Base-by-base conservation (phyloP, 1,284 basidiomycete species). In the Cronartium ribicola region DNA sequence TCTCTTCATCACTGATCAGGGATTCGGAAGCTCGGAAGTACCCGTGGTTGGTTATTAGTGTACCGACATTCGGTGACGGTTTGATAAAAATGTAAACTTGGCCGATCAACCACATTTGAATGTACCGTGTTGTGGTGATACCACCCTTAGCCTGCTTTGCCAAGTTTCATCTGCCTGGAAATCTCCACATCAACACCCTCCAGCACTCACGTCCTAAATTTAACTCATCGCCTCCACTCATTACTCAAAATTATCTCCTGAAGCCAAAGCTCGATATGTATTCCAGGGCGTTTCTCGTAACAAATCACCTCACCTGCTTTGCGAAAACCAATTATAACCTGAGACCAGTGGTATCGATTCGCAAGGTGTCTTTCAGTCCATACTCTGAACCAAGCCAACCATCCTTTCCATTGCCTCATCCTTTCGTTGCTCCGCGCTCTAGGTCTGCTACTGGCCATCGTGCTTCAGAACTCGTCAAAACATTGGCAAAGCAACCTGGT, bases 291-390 rank as follows among this genome's bases (percentile, higher is more conserved):
- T 55, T 55, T 20, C 51, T 55, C 29, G 5, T 22, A 20, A 2
- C 17, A 55, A 17, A 55, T 22, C 51, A 55, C 51, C 51, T 6
- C 5, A 22, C n/a, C 51, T 55, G 51, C 29, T 17, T 55, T n/a
- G 5, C 51, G 51, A 8, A 5, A 22, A 11, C 17, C 51, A 11
- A 5, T n/a, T 55, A 20, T 22, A 17, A 22, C n/a, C 5, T n/a
- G 29, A 55, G 51, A 55, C 51, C 5, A 6, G 51, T 7, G 51
- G 51, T n/a, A 55, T 55, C 29, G 51, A 55, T 55, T 55, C 51
- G 51, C n/a, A 55, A n/a, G 51, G 51, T 55, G 51, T 55, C 51
- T 55, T 55, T 22, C 14, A 22, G 51, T 55, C 51, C 29, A 20
- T 22, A 55, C 51, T 55, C 51, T 55, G 51, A 55, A 13, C 51